Conservation (phyloP, 208 protist genomes). For the Leishmania tropica region DNA sequence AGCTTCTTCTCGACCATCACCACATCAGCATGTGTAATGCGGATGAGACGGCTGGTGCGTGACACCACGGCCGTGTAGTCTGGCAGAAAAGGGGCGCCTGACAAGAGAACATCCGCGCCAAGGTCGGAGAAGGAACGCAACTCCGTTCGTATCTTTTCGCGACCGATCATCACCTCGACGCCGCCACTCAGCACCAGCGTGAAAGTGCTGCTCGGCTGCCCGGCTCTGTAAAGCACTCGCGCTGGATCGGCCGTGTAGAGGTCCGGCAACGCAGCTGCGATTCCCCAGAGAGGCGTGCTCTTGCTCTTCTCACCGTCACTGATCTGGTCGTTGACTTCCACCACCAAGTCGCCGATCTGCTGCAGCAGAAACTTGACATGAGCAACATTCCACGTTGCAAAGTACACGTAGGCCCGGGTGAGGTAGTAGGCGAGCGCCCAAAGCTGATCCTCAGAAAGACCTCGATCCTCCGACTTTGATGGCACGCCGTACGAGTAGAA, state of each 20-base stretch:
- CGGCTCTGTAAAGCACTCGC: conserved; percentile 50
- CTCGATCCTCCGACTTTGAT: background rate
- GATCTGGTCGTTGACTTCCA: conserved; percentile 24
- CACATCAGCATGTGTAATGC: conserved; percentile 57
- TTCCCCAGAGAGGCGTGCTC: background rate
- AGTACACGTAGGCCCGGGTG: conserved; percentile 52
- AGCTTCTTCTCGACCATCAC: conserved; percentile 32
- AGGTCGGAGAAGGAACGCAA: conserved; percentile 68
- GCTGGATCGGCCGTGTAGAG: conserved; percentile 6
- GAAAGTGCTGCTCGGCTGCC: conserved; percentile 39
- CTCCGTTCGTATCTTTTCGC: conserved; percentile 48
- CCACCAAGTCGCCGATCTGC: conserved; percentile 48
- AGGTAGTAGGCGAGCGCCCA: conserved; percentile 72
- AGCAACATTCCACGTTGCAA: conserved; percentile 62
- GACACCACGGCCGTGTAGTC: conserved; percentile 73
- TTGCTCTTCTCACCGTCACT: conserved; percentile 4
- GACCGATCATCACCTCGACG: conserved; percentile 35
- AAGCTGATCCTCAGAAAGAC: conserved; percentile 63
- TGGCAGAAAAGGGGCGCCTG: conserved; percentile 42
- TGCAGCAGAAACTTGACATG: conserved; percentile 67
- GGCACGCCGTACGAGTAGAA: conserved; percentile 72
- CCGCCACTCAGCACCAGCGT: conserved; percentile 77
- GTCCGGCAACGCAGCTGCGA: conserved; percentile 4
- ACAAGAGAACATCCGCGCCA: conserved; percentile 53
- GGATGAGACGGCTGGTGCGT: conserved; percentile 50